Percentiles rank a stretch among this genome's conserved stretches.
Conservation (phyloP, 306 rosid genomes). For the Trifolium dubium region DNA sequence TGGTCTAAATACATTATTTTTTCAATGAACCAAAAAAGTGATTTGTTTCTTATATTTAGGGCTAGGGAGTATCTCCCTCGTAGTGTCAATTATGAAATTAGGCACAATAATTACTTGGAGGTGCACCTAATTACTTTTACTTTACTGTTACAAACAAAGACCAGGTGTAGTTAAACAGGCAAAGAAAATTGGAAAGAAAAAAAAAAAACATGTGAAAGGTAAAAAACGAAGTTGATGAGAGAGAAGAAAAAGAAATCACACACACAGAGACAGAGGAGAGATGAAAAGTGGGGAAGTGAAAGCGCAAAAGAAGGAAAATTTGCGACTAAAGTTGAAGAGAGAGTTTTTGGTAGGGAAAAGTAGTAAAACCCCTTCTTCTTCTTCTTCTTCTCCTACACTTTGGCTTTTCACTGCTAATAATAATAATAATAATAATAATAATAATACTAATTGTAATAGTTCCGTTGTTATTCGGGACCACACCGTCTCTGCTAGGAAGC, state of each 20-base stretch:
- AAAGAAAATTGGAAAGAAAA: too few relatives aligned
- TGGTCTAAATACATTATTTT: too few relatives aligned
- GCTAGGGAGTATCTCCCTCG: too few relatives aligned
- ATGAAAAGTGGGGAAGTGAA: constrained; percentile 58
- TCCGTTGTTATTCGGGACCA: constrained; percentile 34
- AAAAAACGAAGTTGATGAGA: too few relatives aligned
- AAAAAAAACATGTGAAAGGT: too few relatives aligned
- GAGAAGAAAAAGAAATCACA: background rate
- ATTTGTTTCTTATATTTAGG: too few relatives aligned
- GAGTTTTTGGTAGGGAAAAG: constrained; percentile 64
- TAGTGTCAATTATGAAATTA: too few relatives aligned
- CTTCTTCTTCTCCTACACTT: constrained; percentile 49
- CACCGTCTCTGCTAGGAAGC: constrained; percentile 66
- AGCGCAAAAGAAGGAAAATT: constrained; percentile 82
- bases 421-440: constrained; percentile 1
- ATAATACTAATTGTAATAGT: background rate
- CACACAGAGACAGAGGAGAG: constrained; percentile 30
- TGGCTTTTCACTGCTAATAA: constrained; percentile 32
- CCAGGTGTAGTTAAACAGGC: too few relatives aligned
- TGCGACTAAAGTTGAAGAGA: constrained; percentile 74
- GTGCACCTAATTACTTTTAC: too few relatives aligned
- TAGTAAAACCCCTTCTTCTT: constrained; percentile 56
- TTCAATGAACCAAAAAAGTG: too few relatives aligned
- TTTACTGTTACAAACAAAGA: too few relatives aligned
- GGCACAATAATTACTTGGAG: too few relatives aligned